Evolutionary conservation across 768 basidiomycete species (phyloP).

Genomic region (Mycena crocata): DNA sequence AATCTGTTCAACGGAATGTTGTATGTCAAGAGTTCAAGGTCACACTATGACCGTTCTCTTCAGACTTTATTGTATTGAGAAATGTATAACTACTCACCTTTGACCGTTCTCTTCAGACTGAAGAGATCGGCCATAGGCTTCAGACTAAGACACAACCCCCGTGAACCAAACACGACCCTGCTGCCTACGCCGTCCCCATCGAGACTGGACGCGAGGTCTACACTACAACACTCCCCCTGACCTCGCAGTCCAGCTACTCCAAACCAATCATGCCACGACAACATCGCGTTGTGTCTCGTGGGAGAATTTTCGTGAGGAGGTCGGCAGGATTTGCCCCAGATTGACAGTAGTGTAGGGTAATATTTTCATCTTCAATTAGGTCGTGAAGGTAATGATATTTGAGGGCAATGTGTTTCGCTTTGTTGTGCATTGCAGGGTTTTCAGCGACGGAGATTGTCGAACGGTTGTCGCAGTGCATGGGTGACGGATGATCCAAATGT

Average conservation of each 20-base stretch:
- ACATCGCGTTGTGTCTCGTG: neutral
- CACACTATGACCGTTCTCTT: no score
- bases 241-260: neutral
- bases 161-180: neutral
- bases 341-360: neutral
- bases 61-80: no score
- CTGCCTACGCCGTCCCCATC: neutral
- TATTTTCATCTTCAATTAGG: neutral
- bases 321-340: neutral
- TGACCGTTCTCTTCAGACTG: no score
- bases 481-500: neutral
- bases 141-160: no score
- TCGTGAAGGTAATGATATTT: neutral
- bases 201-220: neutral
- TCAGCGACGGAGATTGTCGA: neutral
- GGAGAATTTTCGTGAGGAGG: neutral
- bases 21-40: conserved; percentile 4
- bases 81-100: no score
- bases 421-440: conserved; percentile 1
- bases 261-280: neutral
- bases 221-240: conserved; percentile 1
- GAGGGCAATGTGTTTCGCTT: neutral
- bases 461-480: conserved; percentile 2
- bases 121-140: no score
- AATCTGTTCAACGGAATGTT: no score